Evolutionary conservation across 2,329 filamentous ascomycete genomes (phyloP), one percentile per base, ranked within the genome.

Genomic region (Colletotrichum musae): DNA sequence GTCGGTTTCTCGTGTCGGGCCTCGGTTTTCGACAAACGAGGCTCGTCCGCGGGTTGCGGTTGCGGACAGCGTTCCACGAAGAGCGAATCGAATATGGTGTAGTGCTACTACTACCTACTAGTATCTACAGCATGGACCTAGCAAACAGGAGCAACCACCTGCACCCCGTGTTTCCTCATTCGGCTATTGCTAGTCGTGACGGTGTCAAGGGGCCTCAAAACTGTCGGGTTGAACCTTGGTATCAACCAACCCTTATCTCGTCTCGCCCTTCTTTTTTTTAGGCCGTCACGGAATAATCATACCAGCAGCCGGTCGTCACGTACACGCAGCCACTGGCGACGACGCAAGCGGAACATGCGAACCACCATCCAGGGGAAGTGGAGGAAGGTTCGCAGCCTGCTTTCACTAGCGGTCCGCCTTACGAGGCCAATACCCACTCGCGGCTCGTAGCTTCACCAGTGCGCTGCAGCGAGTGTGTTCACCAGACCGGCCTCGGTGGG

Each of bases 261-360:
- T 12, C 21, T 12, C 47, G 47, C 57, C 58, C 47, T 64, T 70
- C 28, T 7, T 32, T 9, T 32, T 32, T 32, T 48, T 70, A 68
- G 64, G 58, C 58, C 68, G 53, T 70, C 58, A 51, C 41, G 16
- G 16, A 70, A 59, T 47, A 28, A 70, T 70, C 58, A 54, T 24
- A 36, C 58, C 18, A 68, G 52, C n/a, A n/a, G 68, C 64, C 62
- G 68, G 68, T 70, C 68, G 47, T 57, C 52, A 47, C 57, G 68
- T 54, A 70, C 12, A 47, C n/a, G 28, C 28, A 53, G 64, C 68
- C 64, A 64, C 48, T 63, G 28, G 47, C 12, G 15, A 18, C 13
- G 39, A 54, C 67, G 50, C 24, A 57, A 61, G 58, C 58, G 63
- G 53, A 67, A 62, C 43, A 62, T 24, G 51, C 50, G 21, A 26